Evolutionary conservation across 805 yeast species (phyloP), one percentile per base, ranked within the genome.

Genomic region (Debaryomyces tyrocola): DNA sequence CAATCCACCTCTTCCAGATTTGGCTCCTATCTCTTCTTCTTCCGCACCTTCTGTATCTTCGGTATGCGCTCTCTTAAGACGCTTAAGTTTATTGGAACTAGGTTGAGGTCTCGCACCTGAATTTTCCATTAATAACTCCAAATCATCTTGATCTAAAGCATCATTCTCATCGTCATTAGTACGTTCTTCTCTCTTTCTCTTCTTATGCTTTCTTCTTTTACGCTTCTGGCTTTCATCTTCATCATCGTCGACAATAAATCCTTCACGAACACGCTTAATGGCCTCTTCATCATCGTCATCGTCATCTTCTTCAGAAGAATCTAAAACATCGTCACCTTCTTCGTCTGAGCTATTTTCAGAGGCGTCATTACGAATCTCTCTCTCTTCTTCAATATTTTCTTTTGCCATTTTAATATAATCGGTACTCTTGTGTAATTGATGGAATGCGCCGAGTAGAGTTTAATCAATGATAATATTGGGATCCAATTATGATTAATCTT

Each of bases 201-300:
- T 69, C 63, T 71, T 67, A 64, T 67, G 55, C 45, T 64, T 62
- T 53, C 69, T 69, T 57, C 62, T 60, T 50, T 64, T 55, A 44
- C 60, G 45, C 28, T 43, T 48, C 21, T 50, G 52, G 8, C 55
- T 57, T 15, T 55, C 63, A n/a, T 70, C 83, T 11, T 75, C 84
- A 20, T 87, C 96, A 56, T 89, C 96, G 57, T 90, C 97, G 8
- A 89, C 97, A 58, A 92, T 91, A 66, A 92, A 90, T 0, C 97
- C 97, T 51, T 90, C 96, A 40, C 92, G 81, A 36, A 91, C 85
- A 56, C 80, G 80, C 53, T 85, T 79, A 40, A 87, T 82, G 59
- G 91, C 97, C 54, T 91, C 97, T 59, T 87, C 97, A 59, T 90
- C 96, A 36, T 71, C 72, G 27, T 89, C 96, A 39, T 85, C 91